phyloP scores from a whole-genome alignment of 2,329 filamentous ascomycete genomes.

The Fusarium haematococcum region DNA sequence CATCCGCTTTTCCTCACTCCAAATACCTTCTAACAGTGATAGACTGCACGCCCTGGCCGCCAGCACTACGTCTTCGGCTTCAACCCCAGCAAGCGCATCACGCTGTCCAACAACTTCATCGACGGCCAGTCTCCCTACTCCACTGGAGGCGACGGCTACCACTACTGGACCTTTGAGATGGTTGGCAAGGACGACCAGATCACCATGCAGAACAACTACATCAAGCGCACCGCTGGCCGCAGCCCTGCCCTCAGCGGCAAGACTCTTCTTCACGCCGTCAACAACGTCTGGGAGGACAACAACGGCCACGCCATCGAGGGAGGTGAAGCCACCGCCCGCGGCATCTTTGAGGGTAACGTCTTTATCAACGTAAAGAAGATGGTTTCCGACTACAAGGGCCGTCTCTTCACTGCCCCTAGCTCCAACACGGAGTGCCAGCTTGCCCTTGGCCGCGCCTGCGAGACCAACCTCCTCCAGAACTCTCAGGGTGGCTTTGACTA shows the following conservation, averaged over 20 bases:
- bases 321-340: conserved; percentile 51
- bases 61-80: conserved; percentile 70
- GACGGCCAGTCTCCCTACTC: conserved; percentile 65
- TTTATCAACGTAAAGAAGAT: conserved; percentile 63
- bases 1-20: background rate
- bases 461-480: conserved; percentile 53
- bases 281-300: conserved; percentile 70
- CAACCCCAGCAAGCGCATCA: conserved; percentile 62
- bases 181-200: conserved; percentile 61
- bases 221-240: conserved; percentile 67
- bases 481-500: conserved; percentile 5
- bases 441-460: conserved; percentile 60
- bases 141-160: conserved; percentile 66
- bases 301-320: conserved; percentile 66
- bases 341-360: conserved; percentile 65
- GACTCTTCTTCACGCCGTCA: conserved; percentile 66
- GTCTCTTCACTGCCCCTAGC: conserved; percentile 47
- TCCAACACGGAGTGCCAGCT: conserved; percentile 52
- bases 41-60: conserved; percentile 65
- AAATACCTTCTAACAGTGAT: background rate
- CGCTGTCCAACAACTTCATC: conserved; percentile 69
- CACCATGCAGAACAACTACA: conserved; percentile 70
- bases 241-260: conserved; percentile 67
- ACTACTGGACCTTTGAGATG: conserved; percentile 70
- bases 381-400: conserved; percentile 49